Evolutionary conservation across 23 red algal genomes (phyloP).

Genomic region (Cyanidium caldarium): DNA sequence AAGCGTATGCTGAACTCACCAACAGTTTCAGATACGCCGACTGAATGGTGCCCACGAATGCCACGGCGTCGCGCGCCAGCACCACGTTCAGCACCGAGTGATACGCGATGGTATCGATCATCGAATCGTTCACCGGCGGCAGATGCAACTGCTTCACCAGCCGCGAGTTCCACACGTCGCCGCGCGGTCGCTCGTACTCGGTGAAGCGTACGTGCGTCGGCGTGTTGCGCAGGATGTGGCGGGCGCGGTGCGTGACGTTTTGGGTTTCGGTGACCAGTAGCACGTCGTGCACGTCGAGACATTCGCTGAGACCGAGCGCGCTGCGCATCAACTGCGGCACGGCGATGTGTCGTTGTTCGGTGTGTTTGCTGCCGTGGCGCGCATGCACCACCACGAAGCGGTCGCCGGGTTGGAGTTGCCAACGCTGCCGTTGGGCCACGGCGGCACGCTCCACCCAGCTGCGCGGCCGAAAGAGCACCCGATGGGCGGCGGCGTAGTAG

Average conservation of each 20-base stretch:
- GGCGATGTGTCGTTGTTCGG: neutral
- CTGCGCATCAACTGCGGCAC: neutral
- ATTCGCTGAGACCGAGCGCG: neutral
- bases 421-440: neutral
- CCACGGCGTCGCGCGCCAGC: neutral
- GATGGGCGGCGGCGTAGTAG: neutral
- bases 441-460: neutral
- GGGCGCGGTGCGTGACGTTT: neutral
- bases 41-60: constrained; percentile 1
- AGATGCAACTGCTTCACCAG: neutral
- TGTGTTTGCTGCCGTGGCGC: neutral
- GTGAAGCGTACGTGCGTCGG: neutral
- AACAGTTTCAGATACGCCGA: neutral
- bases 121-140: neutral
- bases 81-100: neutral
- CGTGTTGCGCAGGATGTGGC: neutral
- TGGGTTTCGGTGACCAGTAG: neutral
- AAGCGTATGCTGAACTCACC: neutral
- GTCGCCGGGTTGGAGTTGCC: neutral
- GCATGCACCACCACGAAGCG: neutral
- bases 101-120: constrained; percentile 1
- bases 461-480: neutral
- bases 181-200: neutral
- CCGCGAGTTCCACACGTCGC: neutral
- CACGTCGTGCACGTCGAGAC: neutral